Conservation (phyloP, 306 rosid species). For the Vicia sativa region DNA sequence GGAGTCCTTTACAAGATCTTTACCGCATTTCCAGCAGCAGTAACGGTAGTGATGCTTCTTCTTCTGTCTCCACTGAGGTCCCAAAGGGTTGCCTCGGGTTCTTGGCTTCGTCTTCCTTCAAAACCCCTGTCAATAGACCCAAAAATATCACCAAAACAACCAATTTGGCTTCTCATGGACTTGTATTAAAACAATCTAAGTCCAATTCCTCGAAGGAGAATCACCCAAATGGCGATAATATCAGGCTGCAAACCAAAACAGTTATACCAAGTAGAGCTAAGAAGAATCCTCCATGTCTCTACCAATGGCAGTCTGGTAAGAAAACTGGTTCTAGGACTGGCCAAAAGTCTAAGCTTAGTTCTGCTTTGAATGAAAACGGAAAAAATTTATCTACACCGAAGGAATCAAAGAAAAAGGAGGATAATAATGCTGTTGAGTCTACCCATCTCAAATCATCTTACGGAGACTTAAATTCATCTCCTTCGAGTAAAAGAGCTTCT, state of each 20-base stretch:
- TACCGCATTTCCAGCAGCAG: constrained; percentile 50
- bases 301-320: constrained; percentile 66
- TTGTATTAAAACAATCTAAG: constrained; percentile 42
- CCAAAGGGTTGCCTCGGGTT: constrained; percentile 80
- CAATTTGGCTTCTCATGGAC: constrained; percentile 45
- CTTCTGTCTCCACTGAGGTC: constrained; percentile 56
- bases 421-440: constrained; percentile 36
- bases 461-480: constrained; percentile 47
- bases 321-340: constrained; percentile 45
- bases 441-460: constrained; percentile 35
- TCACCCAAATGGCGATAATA: constrained; percentile 39
- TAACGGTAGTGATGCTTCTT: constrained; percentile 53
- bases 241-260: constrained; percentile 36
- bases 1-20: constrained; percentile 60
- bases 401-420: constrained; percentile 43
- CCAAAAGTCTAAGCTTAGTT: constrained; percentile 45
- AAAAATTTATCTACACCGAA: constrained; percentile 34
- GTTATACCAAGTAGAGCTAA: constrained; percentile 37
- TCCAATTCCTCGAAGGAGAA: constrained; percentile 52
- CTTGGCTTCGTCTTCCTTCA: constrained; percentile 57
- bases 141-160: constrained; percentile 51
- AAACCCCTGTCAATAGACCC: constrained; percentile 45
- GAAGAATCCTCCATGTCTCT: constrained; percentile 59
- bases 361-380: constrained; percentile 40
- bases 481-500: constrained; percentile 48